Evolutionary conservation across 352 stramenopile genomes (phyloP).

Genomic region (Phytophthora constricta): DNA sequence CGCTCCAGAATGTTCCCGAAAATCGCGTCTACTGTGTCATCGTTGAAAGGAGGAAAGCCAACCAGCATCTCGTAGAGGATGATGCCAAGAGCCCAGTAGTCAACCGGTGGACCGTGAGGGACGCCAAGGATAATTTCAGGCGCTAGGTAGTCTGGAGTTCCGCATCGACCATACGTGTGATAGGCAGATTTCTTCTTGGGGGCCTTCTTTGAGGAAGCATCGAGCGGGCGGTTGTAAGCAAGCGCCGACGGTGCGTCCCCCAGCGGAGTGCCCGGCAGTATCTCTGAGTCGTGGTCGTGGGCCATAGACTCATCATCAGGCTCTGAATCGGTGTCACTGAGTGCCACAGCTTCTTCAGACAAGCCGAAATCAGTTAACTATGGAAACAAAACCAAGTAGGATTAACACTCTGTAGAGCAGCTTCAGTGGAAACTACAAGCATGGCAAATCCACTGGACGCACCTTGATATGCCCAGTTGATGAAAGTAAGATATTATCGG

Average conservation of each 20-base stretch:
- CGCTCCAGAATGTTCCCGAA: slow-evolving; percentile 88
- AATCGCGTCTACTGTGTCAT: slow-evolving; percentile 88
- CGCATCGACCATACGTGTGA: slow-evolving; percentile 78
- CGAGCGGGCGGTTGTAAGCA: slow-evolving; percentile 9
- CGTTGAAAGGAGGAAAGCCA: slow-evolving; percentile 90
- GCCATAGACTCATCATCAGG: slow-evolving; percentile 37
- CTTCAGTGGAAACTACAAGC: background rate
- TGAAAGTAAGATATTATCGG: slow-evolving; percentile 91
- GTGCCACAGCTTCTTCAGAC: slow-evolving; percentile 76
- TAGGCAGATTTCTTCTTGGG: slow-evolving; percentile 57
- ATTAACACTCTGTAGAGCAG: too few relatives aligned
- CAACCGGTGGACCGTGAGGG: slow-evolving; percentile 77
- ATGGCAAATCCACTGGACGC: slow-evolving; percentile 6
- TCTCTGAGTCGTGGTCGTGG: slow-evolving; percentile 9
- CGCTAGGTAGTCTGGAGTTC: slow-evolving; percentile 90
- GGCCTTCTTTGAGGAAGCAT: slow-evolving; percentile 21
- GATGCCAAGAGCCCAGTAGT: slow-evolving; percentile 93
- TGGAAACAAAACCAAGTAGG: background rate
- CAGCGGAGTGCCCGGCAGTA: slow-evolving; percentile 4
- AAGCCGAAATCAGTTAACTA: slow-evolving; percentile 90
- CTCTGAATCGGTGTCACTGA: slow-evolving; percentile 40
- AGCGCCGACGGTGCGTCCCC: slow-evolving; percentile 2
- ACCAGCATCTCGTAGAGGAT: slow-evolving; percentile 92
- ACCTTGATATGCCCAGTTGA: slow-evolving; percentile 90
- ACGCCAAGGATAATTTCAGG: slow-evolving; percentile 87